Base-by-base conservation (phyloP, 2,329 filamentous ascomycete species). In the Fusarium lateritium region DNA sequence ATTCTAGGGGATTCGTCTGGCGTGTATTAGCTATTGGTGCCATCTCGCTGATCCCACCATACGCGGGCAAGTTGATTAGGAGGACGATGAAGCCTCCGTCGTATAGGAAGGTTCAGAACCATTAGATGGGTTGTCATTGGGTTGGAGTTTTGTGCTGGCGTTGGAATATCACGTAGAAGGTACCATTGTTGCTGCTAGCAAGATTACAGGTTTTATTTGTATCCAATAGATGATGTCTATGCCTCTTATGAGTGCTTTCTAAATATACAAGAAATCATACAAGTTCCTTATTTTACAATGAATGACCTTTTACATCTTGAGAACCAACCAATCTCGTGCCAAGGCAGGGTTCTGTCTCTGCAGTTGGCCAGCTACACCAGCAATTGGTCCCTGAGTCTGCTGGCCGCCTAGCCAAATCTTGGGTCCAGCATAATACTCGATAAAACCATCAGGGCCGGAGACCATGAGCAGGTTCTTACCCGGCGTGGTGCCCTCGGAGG, bases 391-490 rank as follows among this genome's bases (percentile, higher is more conserved):
- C 75, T 97, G 94, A 13, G 87, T 83, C 79, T 97, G 92, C 59
- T 83, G 82, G 1, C 94, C 93, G 28, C 86, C 85, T 13, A 85
- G 82, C 92, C 93, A 97, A 5, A 88, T 80, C 80, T 97, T 97
- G 11, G 89, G 64, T 2, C 96, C 95, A 4, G 94, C 93, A 80
- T 92, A 93, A 68, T 91, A 87, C 43, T 88, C 86, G 39, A 98
- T 86, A 79, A 98, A 98, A 1, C 96, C 95, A 55, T 97, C 93
- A 0, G 96, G 95, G 0, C 96, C 96, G 1, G 94, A 97, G 2
- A 98, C 88, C 57, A 97, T 84, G n/a, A 98, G 83, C 21, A 97
- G 77, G 62, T 89, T 90, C 67, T 86, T 87, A 2, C 87, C 84
- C 2, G 79, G 73, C 13, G 52, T 40, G 13, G 57, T 72, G 7